Conservation (phyloP, 345 rosid genomes). For the Clausena lansium region DNA sequence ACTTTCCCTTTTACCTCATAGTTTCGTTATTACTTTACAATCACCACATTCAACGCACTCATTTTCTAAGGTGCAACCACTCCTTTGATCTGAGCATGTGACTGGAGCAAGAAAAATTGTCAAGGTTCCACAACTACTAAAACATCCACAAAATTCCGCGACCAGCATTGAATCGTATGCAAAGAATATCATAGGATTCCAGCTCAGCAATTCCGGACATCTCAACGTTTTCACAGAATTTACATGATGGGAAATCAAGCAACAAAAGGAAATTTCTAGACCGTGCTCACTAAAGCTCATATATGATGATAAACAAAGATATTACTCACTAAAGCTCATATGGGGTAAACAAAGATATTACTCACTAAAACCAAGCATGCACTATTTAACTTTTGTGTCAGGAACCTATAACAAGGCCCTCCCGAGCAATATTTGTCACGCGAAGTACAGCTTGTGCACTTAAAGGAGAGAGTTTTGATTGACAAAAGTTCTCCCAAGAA, state of each 20-base stretch:
- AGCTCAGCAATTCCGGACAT: constrained; percentile 26
- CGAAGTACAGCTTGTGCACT: constrained; percentile 94
- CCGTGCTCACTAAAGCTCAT: constrained; percentile 27
- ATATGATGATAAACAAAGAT: constrained; percentile 19
- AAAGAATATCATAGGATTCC: constrained; percentile 26
- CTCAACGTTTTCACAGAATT: constrained; percentile 31
- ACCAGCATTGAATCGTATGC: constrained; percentile 15
- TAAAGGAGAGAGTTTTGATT: constrained; percentile 71
- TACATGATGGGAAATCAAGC: constrained; percentile 31
- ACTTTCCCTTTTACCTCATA: too few species aligned
- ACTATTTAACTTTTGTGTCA: constrained; percentile 22
- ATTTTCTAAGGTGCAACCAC: too few species aligned
- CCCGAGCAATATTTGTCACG: constrained; percentile 61
- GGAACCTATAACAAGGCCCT: constrained; percentile 55
- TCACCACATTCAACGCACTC: too few species aligned
- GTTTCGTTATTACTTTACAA: too few species aligned
- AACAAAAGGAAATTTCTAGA: constrained; percentile 12
- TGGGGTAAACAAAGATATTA: constrained; percentile 19
- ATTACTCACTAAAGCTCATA: constrained; percentile 30
- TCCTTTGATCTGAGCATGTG: background rate
- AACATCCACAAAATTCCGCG: background rate
- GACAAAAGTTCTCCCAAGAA: constrained; percentile 86
- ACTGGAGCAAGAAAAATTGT: background rate
- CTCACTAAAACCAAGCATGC: constrained; percentile 23
- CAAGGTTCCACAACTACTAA: background rate